Percentiles rank a stretch among this genome's conserved stretches.
Evolutionary conservation across 192 early-diverging fungal species (phyloP).

Genomic region (Coemansia sp.): DNA sequence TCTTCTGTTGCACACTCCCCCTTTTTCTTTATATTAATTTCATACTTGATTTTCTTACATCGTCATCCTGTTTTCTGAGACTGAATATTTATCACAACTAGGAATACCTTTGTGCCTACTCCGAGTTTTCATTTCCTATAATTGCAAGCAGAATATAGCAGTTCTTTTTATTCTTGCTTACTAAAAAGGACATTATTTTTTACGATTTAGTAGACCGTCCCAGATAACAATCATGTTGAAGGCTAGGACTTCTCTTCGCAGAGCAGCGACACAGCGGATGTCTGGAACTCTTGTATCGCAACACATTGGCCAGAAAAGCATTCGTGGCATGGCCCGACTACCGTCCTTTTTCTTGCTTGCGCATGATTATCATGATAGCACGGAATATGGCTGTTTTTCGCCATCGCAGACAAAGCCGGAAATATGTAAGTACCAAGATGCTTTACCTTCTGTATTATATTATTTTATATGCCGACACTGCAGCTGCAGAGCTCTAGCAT

Average conservation of each 20-base stretch:
- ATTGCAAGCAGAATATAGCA: neutral
- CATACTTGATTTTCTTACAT: neutral
- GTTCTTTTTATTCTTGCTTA: neutral
- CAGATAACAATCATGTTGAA: conserved; percentile 19
- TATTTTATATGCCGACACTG: neutral
- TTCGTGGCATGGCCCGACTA: conserved; percentile 12
- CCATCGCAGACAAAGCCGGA: conserved; percentile 22
- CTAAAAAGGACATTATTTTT: neutral
- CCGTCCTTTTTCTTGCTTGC: conserved; percentile 17
- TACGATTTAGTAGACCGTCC: neutral
- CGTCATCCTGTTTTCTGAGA: neutral
- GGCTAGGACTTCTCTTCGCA: conserved; percentile 35
- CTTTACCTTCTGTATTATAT: neutral
- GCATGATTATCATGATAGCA: conserved; percentile 36
- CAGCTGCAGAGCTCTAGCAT: neutral
- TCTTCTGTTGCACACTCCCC: neutral
- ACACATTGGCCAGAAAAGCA: conserved; percentile 11
- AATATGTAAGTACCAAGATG: conserved; percentile 28
- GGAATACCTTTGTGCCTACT: neutral
- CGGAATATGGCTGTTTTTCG: conserved; percentile 38
- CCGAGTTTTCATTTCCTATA: neutral
- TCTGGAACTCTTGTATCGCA: conserved; percentile 15
- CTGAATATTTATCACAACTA: neutral
- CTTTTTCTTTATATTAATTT: conserved; percentile 4
- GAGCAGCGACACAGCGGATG: conserved; percentile 20